phyloP scores from a whole-genome alignment of 2,329 filamentous ascomycete species.

The Aspergillus brunneoviolaceus region DNA sequence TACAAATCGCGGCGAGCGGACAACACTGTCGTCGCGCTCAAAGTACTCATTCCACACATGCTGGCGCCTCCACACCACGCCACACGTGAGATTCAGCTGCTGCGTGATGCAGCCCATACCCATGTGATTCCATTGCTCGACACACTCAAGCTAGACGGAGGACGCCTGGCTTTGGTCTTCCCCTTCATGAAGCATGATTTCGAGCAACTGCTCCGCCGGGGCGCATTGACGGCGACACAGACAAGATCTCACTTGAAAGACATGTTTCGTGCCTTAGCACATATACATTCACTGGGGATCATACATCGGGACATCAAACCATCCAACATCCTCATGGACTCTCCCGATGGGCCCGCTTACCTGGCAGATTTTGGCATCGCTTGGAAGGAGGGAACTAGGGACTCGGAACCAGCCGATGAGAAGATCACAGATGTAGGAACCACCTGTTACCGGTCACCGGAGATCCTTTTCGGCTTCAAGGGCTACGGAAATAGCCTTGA shows the following conservation, averaged over 20 bases:
- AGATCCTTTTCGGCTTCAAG: constrained; percentile 81
- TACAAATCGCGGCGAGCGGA: constrained; percentile 63
- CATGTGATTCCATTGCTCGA: constrained; percentile 69
- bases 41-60: constrained; percentile 74
- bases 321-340: constrained; percentile 75
- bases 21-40: constrained; percentile 65
- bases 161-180: constrained; percentile 76
- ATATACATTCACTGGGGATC: constrained; percentile 72
- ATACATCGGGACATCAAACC: constrained; percentile 95
- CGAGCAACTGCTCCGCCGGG: constrained; percentile 60
- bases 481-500: constrained; percentile 73
- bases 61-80: constrained; percentile 81
- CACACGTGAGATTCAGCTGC: constrained; percentile 72
- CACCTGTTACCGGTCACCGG: constrained; percentile 84
- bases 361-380: constrained; percentile 91
- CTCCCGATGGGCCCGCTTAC: constrained; percentile 68
- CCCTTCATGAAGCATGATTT: constrained; percentile 79
- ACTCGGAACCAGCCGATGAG: constrained; percentile 61
- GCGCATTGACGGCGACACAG: constrained; percentile 42
- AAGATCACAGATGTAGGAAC: constrained; percentile 96
- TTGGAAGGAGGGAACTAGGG: constrained; percentile 64
- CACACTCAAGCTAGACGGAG: constrained; percentile 67
- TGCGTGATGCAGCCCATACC: constrained; percentile 59
- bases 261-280: constrained; percentile 67
- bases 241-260: constrained; percentile 59